A percentile compares a stretch with the other conserved stretches of the same genome.
Evolutionary conservation across 2,329 filamentous ascomycete species (phyloP).

Genomic region (Oidium heveae): DNA sequence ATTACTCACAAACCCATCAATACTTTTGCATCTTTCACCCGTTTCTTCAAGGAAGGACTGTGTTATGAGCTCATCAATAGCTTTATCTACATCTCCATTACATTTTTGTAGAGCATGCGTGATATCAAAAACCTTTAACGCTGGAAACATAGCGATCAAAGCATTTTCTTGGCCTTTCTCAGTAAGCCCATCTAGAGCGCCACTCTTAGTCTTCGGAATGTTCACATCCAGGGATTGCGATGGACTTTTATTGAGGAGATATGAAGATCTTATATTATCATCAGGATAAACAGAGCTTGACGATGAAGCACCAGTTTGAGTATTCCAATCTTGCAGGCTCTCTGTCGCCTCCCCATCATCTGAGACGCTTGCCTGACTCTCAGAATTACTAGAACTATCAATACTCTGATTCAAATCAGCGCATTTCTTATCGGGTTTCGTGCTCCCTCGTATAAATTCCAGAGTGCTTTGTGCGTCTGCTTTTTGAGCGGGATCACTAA

Average conservation of each 20-base stretch:
- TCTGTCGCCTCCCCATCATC: conserved; percentile 6
- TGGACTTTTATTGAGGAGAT: conserved; percentile 4
- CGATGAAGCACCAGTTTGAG: conserved; percentile 12
- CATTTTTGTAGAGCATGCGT: conserved; percentile 40
- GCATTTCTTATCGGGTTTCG: conserved; percentile 36
- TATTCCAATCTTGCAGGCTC: conserved; percentile 9
- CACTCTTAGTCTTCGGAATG: conserved; percentile 3
- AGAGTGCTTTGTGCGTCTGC: conserved; percentile 31
- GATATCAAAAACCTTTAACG: conserved; percentile 39
- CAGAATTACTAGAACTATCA: conserved; percentile 18
- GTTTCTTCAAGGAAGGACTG: conserved; percentile 50
- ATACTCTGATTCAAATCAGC: conserved; percentile 54
- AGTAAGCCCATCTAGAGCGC: conserved; percentile 19
- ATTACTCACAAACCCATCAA: conserved; percentile 55
- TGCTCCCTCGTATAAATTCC: conserved; percentile 37
- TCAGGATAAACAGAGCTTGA: conserved; percentile 9
- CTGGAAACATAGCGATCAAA: conserved; percentile 47
- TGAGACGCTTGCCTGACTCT: conserved; percentile 3
- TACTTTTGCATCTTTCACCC: conserved; percentile 37
- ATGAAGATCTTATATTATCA: conserved; percentile 6
- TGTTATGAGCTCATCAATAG: conserved; percentile 62
- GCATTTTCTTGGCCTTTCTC: conserved; percentile 35
- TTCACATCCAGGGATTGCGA: conserved; percentile 20
- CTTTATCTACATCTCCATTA: conserved; percentile 37
- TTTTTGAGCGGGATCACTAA: conserved; percentile 26